Evolutionary conservation across 352 stramenopile genomes (phyloP).

Genomic region (Globisporangium emineosum): DNA sequence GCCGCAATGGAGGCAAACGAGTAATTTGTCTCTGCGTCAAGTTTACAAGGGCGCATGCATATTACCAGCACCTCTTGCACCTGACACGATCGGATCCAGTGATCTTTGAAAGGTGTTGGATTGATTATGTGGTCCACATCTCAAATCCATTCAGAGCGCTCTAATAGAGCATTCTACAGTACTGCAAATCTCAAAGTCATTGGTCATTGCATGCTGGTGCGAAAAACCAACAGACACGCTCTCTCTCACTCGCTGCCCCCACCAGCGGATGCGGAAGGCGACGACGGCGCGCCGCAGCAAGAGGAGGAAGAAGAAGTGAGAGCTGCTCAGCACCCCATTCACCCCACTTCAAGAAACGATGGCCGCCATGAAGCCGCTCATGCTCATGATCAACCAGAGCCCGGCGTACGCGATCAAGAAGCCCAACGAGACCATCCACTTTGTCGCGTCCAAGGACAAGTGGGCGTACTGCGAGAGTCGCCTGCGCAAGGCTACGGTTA

Average conservation of each 20-base stretch:
- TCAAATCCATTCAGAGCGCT: neutral
- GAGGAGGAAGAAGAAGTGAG: slow-evolving; percentile 17
- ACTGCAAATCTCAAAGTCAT: too few relatives aligned
- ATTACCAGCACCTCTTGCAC: too few relatives aligned
- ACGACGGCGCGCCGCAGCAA: slow-evolving; percentile 5
- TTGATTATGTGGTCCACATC: neutral
- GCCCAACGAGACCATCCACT: slow-evolving; percentile 35
- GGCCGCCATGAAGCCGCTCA: slow-evolving; percentile 26
- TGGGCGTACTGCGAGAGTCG: slow-evolving; percentile 50
- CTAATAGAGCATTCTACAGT: neutral
- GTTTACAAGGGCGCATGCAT: too few relatives aligned
- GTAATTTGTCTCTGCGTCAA: too few relatives aligned
- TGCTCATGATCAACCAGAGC: slow-evolving; percentile 49
- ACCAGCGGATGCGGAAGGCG: slow-evolving; percentile 12
- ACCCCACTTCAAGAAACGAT: neutral
- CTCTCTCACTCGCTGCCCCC: slow-evolving; percentile 5
- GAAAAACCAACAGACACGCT: slow-evolving; percentile 3
- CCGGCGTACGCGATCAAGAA: slow-evolving; percentile 50
- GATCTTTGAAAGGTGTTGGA: slow-evolving; percentile 1
- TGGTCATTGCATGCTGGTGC: slow-evolving; percentile 1
- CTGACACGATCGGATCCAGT: too few relatives aligned
- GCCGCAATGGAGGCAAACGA: too few relatives aligned
- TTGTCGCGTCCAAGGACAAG: slow-evolving; percentile 41
- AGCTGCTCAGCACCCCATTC: too few relatives aligned
- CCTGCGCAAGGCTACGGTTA: slow-evolving; percentile 41